These are phyloP conservation scores for Lipomyces sp. DNA, from an alignment of 805 yeast species.

Conservation along the genomic window DNA sequence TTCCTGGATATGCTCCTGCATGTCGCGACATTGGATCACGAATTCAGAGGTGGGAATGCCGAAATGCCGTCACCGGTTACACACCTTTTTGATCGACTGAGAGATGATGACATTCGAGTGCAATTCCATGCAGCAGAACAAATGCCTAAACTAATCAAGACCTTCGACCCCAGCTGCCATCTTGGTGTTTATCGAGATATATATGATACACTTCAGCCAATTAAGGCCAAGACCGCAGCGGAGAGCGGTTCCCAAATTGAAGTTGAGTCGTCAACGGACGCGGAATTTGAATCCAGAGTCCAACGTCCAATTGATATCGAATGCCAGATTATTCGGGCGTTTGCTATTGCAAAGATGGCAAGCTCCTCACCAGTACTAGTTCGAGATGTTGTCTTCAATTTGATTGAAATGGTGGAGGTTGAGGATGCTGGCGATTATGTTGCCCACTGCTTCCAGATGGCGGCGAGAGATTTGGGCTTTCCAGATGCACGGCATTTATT, in stretches of 20 bases:
- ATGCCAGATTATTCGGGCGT: constrained; percentile 9
- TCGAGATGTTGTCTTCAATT: constrained; percentile 3
- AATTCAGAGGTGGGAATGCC: neutral
- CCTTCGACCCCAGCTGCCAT: neutral
- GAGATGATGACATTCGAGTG: constrained; percentile 8
- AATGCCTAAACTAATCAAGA: neutral
- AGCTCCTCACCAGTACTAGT: constrained; percentile 1
- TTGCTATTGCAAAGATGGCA: neutral
- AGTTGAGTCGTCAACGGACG: too few relatives aligned
- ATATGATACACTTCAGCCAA: neutral
- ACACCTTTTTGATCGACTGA: constrained; percentile 2
- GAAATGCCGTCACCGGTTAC: constrained; percentile 4
- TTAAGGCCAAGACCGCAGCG: too few relatives aligned
- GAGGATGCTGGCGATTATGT: constrained; percentile 41
- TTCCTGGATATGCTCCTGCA: constrained; percentile 3
- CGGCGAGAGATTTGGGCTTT: constrained; percentile 40
- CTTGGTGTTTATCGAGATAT: constrained; percentile 6
- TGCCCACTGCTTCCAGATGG: constrained; percentile 51
- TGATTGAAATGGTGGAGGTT: constrained; percentile 6
- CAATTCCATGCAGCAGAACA: neutral
- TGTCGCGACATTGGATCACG: neutral
- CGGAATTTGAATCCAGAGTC: neutral
- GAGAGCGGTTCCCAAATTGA: too few relatives aligned
- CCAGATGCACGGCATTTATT: constrained; percentile 11
- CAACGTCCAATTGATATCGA: constrained; percentile 1